These are phyloP conservation scores for Lepraria neglecta DNA, from an alignment of 495 filamentous ascomycete genomes.

Conservation along the genomic window DNA sequence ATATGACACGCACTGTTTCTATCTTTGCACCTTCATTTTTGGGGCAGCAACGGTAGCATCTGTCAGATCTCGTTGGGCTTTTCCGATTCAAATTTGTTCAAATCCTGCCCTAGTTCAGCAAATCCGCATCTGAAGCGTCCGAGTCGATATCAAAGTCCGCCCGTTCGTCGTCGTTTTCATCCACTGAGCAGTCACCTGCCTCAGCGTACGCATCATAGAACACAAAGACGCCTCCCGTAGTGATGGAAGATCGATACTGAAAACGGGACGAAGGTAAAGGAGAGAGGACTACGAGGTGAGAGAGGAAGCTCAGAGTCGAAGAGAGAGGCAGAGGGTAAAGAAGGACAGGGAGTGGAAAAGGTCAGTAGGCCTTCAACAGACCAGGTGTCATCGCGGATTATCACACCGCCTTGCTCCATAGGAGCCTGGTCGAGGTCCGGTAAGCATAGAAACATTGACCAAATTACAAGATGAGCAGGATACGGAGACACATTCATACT, in stretches of 20 bases:
- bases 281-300: not conserved
- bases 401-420: not conserved
- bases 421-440: not conserved
- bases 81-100: no score
- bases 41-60: no score
- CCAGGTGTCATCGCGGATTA: not conserved
- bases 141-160: slow-evolving; percentile 16
- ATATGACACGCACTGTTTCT: no score
- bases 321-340: not conserved
- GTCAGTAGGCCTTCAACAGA: slow-evolving; percentile 1
- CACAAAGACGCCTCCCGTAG: slow-evolving; percentile 9
- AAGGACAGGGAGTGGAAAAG: slow-evolving; percentile 16
- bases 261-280: not conserved
- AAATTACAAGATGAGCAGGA: slow-evolving; percentile 11
- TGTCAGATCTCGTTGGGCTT: no score
- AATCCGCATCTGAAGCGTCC: slow-evolving; percentile 6
- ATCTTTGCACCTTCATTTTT: no score
- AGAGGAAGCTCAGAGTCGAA: not conserved
- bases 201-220: slow-evolving; percentile 4
- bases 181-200: slow-evolving; percentile 20
- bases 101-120: no score
- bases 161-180: slow-evolving; percentile 25
- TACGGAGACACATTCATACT: slow-evolving; percentile 8
- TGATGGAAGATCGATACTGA: slow-evolving; percentile 6
- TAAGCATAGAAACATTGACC: slow-evolving; percentile 8